Percentiles rank a stretch among this genome's conserved stretches.
Evolutionary conservation across 768 basidiomycete species (phyloP).

Genomic region (Rhodocollybia butyracea): DNA sequence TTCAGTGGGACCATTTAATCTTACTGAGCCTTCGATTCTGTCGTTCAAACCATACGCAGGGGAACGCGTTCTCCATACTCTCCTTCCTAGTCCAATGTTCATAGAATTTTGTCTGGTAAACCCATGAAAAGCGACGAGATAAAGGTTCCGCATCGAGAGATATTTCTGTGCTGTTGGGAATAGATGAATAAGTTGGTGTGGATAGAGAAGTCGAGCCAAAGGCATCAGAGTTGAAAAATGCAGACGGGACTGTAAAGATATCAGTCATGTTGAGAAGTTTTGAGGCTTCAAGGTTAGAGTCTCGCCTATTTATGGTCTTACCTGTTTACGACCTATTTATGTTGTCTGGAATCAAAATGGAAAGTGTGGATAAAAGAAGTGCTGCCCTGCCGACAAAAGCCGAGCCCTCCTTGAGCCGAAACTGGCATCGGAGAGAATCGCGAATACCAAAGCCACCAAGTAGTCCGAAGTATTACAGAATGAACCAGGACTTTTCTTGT

Average conservation of each 20-base stretch:
- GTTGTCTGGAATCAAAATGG: no score
- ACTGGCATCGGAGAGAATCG: no score
- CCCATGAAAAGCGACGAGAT: background rate
- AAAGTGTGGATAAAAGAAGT: no score
- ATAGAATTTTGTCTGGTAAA: constrained; percentile 1
- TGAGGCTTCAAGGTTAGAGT: no score
- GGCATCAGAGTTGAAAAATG: background rate
- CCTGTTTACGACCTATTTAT: no score
- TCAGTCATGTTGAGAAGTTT: background rate
- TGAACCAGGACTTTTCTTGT: no score
- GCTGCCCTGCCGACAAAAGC: no score
- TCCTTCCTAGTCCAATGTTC: background rate
- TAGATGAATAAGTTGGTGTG: background rate
- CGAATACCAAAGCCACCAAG: no score
- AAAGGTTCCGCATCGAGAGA: background rate
- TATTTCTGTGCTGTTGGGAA: constrained; percentile 1
- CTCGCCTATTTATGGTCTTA: no score
- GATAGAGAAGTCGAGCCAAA: background rate
- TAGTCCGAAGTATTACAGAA: no score
- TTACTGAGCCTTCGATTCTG: background rate
- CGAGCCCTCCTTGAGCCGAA: no score
- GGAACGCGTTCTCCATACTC: constrained; percentile 1
- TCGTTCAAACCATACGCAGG: constrained; percentile 5
- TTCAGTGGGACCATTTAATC: constrained; percentile 1
- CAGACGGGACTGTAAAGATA: background rate